These are phyloP conservation scores for Boletus pseudopeckii DNA, from an alignment of 768 basidiomycete species.

Conservation along the genomic window DNA sequence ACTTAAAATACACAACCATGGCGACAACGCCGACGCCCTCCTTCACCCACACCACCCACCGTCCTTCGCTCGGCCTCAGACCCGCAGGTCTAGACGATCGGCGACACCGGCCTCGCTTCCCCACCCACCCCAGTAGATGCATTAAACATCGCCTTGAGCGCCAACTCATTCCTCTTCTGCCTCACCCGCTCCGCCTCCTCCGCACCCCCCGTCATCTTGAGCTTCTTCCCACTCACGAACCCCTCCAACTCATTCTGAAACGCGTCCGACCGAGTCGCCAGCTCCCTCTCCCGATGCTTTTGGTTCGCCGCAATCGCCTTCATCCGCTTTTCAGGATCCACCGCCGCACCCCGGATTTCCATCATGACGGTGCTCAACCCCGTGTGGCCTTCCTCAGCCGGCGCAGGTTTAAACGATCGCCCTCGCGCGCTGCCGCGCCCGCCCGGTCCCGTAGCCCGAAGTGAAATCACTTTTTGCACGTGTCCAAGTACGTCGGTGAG, in stretches of 20 bases:
- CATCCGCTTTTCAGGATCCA: constrained; percentile 80
- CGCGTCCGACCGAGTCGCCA: constrained; percentile 71
- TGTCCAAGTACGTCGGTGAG: constrained; percentile 82
- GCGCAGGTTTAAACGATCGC: constrained; percentile 57
- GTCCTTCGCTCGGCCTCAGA: neutral
- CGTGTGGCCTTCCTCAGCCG: constrained; percentile 62
- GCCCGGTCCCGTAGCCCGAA: constrained; percentile 49
- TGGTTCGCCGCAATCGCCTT: constrained; percentile 92
- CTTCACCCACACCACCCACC: neutral
- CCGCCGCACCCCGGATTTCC: constrained; percentile 79
- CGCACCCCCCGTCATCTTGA: constrained; percentile 94
- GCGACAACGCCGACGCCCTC: neutral
- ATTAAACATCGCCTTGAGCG: constrained; percentile 87
- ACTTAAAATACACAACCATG: neutral
- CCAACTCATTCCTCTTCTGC: constrained; percentile 78
- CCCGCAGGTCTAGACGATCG: neutral
- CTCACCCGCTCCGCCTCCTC: constrained; percentile 88
- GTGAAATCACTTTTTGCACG: constrained; percentile 82
- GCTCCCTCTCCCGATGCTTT: constrained; percentile 73
- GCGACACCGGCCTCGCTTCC: constrained; percentile 6
- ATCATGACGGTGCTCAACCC: constrained; percentile 80
- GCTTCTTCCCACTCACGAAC: constrained; percentile 83
- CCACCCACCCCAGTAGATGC: constrained; percentile 8
- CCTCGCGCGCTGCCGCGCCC: constrained; percentile 38
- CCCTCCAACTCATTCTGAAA: constrained; percentile 80